A percentile compares a stretch with the other conserved stretches of the same genome.
Conservation (phyloP, 2,329 filamentous ascomycete genomes). For the Neofusicoccum laricinum region DNA sequence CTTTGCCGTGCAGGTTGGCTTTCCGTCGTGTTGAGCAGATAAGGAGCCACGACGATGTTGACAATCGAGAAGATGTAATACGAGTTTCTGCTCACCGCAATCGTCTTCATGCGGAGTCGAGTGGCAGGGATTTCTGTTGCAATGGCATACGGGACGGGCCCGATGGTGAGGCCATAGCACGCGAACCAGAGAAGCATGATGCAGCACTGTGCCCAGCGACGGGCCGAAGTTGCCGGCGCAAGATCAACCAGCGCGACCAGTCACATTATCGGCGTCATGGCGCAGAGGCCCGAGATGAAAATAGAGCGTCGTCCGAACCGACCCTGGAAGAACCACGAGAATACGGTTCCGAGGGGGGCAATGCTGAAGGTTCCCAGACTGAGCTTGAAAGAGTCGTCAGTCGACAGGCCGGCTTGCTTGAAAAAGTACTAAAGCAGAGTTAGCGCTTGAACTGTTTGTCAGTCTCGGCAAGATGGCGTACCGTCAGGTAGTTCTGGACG, state of each 20-base stretch:
- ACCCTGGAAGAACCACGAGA: slow-evolving; percentile 78
- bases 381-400: slow-evolving; percentile 42
- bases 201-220: background rate
- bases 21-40: slow-evolving; percentile 77
- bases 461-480: background rate
- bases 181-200: slow-evolving; percentile 48
- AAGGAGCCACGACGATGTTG: slow-evolving; percentile 76
- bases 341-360: slow-evolving; percentile 73
- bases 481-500: slow-evolving; percentile 43
- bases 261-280: slow-evolving; percentile 71
- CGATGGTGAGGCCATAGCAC: slow-evolving; percentile 80
- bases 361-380: slow-evolving; percentile 55
- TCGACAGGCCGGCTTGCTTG: slow-evolving; percentile 43
- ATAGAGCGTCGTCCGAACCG: slow-evolving; percentile 72
- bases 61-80: slow-evolving; percentile 76
- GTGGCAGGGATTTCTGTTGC: slow-evolving; percentile 80
- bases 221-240: slow-evolving; percentile 17
- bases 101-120: slow-evolving; percentile 84
- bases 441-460: background rate
- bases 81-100: slow-evolving; percentile 75
- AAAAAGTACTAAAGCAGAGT: slow-evolving; percentile 38
- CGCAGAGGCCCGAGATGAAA: slow-evolving; percentile 62
- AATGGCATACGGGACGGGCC: slow-evolving; percentile 83
- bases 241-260: slow-evolving; percentile 69
- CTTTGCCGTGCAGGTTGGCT: slow-evolving; percentile 83